Evolutionary conservation across 805 yeast genomes (phyloP).

Genomic region (Candida sonorensis): DNA sequence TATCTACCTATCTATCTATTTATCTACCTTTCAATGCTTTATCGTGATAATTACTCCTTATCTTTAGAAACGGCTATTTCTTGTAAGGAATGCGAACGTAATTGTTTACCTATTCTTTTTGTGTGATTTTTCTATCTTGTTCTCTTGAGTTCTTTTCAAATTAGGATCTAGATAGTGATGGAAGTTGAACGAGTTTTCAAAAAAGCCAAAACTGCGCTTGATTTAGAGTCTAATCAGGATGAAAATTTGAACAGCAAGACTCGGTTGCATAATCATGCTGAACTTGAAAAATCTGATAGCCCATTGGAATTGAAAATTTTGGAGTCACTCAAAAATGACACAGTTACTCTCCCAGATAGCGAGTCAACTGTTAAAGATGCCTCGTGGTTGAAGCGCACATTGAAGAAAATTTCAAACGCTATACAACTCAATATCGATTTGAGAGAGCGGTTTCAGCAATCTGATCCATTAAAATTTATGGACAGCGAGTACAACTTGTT

Average conservation of each 20-base stretch:
- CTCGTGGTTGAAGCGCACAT: conserved; percentile 7
- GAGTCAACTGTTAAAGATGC: conserved; percentile 3
- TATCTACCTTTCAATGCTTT: too few species aligned
- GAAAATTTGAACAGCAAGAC: background rate
- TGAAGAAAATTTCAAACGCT: conserved; percentile 5
- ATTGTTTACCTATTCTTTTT: too few species aligned
- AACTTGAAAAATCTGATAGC: background rate
- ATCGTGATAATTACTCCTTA: too few species aligned
- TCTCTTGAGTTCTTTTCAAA: too few species aligned
- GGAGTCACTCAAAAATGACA: too few species aligned
- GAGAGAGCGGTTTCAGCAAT: conserved; percentile 4
- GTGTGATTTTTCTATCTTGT: background rate
- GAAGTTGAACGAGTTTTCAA: conserved; percentile 1
- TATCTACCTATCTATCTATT: too few species aligned
- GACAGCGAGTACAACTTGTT: conserved; percentile 16
- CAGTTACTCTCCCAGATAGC: background rate
- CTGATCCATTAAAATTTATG: conserved; percentile 10
- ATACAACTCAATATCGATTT: conserved; percentile 6
- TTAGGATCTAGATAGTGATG: background rate
- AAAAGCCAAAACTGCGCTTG: background rate
- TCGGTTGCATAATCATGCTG: too few species aligned
- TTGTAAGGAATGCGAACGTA: too few species aligned
- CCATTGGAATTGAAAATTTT: background rate
- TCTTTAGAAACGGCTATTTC: too few species aligned
- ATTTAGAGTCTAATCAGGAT: background rate